Base-by-base conservation (phyloP, 495 filamentous ascomycete species). In the Podospora sp. region DNA sequence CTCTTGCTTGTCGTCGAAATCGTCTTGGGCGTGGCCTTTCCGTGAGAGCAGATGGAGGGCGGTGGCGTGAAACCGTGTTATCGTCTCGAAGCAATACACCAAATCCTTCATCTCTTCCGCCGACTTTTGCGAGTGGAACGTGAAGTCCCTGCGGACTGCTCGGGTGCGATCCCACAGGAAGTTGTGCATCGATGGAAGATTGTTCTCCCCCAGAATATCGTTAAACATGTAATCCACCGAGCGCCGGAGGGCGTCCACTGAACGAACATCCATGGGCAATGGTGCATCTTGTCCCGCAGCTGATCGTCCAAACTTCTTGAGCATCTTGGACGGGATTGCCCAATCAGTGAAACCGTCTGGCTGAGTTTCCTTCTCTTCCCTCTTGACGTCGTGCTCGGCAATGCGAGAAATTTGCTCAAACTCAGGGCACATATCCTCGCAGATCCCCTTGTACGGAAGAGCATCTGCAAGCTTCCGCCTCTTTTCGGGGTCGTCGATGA, bases 91-190 rank as follows among this genome's bases (percentile, higher is more conserved):
- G 72, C 92, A 96, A 46, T 90, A 88, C 0, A 97, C 87, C 35
- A 85, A 81, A n/a, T 93, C 85, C 67, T 89, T 82, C 46, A 87
- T 82, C 57, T 89, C 84, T 8, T 88, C 86, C 0, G 73, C 62
- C 6, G 77, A 80, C 73, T 85, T 80, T 36, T 88, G 88, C 35
- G 93, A 82, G 71, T 97, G 93, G 60, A 97, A 92, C 1, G 93
- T 94, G 70, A 97, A 96, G 75, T 99, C 96, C 68, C 95, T 94
- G 29, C 96, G 88, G 65, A 99, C 90, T 7, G 91, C 92, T 65
- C 96, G 83, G 22, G 94, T 97, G 22, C 96, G 87, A 76, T 98
- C 94, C 92, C 96, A 97, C 20, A 98, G 85, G 68, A 95, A 98
- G 71, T 90, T 89, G 75, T 97, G 93, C 49, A 91, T 86, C 3